A percentile compares a stretch with the other conserved stretches of the same genome.
These are phyloP conservation scores for Aspergillus pseudoviridinutans DNA, from an alignment of 2,329 filamentous ascomycete species.

Conservation along the genomic window DNA sequence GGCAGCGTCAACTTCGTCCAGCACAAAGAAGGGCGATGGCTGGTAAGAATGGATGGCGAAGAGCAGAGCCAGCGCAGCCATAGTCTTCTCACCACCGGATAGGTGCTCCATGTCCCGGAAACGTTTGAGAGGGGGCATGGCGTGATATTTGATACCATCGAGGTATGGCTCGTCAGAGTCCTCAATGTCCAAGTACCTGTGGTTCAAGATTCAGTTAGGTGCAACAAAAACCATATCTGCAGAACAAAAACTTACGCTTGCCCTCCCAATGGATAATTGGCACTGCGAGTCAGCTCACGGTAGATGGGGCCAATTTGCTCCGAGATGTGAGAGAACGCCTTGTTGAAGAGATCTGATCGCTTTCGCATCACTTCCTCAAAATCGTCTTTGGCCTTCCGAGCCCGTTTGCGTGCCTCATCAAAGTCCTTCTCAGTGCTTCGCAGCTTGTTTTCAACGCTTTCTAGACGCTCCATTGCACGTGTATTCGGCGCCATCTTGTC, in stretches of 20 bases:
- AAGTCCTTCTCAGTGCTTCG: constrained; percentile 84
- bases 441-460: constrained; percentile 77
- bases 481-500: constrained; percentile 97
- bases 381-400: constrained; percentile 71
- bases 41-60: constrained; percentile 98
- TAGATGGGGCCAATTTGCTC: constrained; percentile 93
- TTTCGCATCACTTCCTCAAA: constrained; percentile 79
- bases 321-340: constrained; percentile 89
- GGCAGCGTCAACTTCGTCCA: constrained; percentile 96
- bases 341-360: constrained; percentile 88
- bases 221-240: not conserved
- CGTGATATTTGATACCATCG: constrained; percentile 95
- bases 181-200: constrained; percentile 80
- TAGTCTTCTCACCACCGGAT: constrained; percentile 96
- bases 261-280: constrained; percentile 90
- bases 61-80: constrained; percentile 91
- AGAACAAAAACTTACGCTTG: constrained; percentile 47
- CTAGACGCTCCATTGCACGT: constrained; percentile 87
- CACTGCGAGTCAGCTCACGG: constrained; percentile 85
- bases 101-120: constrained; percentile 99
- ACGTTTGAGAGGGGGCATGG: constrained; percentile 96
- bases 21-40: constrained; percentile 92
- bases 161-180: constrained; percentile 96
- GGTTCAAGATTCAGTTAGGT: not conserved
- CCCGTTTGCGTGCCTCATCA: constrained; percentile 72